Conservation (phyloP, 495 filamentous ascomycete genomes). For the Penicillium soppii region DNA sequence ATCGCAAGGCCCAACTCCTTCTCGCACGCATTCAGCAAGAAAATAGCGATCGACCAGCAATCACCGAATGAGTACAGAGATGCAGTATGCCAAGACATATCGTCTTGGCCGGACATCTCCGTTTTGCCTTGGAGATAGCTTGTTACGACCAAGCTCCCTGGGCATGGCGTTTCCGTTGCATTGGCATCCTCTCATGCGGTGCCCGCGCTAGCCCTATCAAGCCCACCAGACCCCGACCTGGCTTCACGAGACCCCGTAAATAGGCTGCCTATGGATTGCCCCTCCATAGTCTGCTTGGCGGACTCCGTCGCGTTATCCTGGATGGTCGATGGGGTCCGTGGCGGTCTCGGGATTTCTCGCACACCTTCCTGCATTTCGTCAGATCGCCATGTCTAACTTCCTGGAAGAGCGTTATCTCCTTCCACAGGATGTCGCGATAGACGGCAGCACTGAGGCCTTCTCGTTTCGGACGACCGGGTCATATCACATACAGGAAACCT, state of each 20-base stretch:
- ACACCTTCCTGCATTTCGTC: slow-evolving; percentile 2
- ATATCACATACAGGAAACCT: slow-evolving; percentile 7
- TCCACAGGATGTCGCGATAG: slow-evolving; percentile 14
- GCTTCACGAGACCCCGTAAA: slow-evolving; percentile 8
- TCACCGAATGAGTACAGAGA: slow-evolving; percentile 16
- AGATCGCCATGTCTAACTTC: slow-evolving; percentile 24
- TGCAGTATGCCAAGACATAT: neutral
- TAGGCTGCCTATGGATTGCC: slow-evolving; percentile 3
- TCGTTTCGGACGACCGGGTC: neutral
- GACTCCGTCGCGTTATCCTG: slow-evolving; percentile 16
- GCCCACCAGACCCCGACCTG: slow-evolving; percentile 5
- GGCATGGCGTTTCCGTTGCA: neutral
- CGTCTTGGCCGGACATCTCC: slow-evolving; percentile 22
- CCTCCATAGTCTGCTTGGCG: slow-evolving; percentile 11
- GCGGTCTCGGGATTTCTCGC: slow-evolving; percentile 18
- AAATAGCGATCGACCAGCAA: slow-evolving; percentile 21
- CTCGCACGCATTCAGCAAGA: slow-evolving; percentile 1
- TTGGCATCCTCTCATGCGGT: slow-evolving; percentile 8
- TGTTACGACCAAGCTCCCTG: slow-evolving; percentile 22
- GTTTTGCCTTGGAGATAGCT: slow-evolving; percentile 17
- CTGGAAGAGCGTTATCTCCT: slow-evolving; percentile 25
- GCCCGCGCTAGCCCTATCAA: slow-evolving; percentile 13
- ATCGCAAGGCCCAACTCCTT: neutral
- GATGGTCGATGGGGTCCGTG: slow-evolving; percentile 28
- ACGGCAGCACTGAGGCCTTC: neutral